Conservation (phyloP, 2,329 filamentous ascomycete species). For the Colletotrichum tamarilloi region DNA sequence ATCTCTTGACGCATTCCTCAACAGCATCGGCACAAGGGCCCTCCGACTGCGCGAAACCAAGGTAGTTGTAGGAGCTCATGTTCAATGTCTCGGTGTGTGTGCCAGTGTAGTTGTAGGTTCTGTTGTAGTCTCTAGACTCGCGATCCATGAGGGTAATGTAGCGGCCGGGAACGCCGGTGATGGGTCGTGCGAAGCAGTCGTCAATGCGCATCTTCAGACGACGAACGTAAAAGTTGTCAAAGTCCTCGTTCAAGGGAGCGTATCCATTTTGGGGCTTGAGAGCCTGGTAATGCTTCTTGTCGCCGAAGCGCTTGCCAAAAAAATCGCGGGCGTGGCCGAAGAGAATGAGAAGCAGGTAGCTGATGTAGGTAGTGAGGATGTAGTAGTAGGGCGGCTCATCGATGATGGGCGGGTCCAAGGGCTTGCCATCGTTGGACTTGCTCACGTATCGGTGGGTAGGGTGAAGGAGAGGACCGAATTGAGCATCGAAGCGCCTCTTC, state of each 20-base stretch:
- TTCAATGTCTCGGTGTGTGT: conserved; percentile 95
- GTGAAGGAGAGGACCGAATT: conserved; percentile 88
- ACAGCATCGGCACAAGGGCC: conserved; percentile 95
- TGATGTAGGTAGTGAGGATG: conserved; percentile 97
- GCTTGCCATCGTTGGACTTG: conserved; percentile 79
- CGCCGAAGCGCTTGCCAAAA: conserved; percentile 94
- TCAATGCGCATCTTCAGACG: conserved; percentile 94
- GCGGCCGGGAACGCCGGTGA: conserved; percentile 91
- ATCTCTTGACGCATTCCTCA: conserved; percentile 85
- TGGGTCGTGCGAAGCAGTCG: conserved; percentile 94
- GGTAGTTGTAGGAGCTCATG: conserved; percentile 99
- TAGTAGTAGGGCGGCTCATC: conserved; percentile 98
- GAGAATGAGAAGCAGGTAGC: conserved; percentile 94
- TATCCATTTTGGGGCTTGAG: conserved; percentile 88
- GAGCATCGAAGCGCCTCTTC: conserved; percentile 82
- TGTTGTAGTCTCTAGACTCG: conserved; percentile 90
- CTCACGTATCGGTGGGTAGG: conserved; percentile 89
- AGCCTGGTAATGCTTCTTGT: conserved; percentile 83
- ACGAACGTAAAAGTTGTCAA: conserved; percentile 98
- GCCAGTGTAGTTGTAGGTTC: conserved; percentile 88
- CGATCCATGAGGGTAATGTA: conserved; percentile 95
- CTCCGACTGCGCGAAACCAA: conserved; percentile 97
- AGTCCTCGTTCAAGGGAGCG: conserved; percentile 95
- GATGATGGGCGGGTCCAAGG: conserved; percentile 85
- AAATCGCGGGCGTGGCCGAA: conserved; percentile 97